Base-by-base conservation (phyloP, 768 basidiomycete species). In the Leucocoprinus birnbaumii region DNA sequence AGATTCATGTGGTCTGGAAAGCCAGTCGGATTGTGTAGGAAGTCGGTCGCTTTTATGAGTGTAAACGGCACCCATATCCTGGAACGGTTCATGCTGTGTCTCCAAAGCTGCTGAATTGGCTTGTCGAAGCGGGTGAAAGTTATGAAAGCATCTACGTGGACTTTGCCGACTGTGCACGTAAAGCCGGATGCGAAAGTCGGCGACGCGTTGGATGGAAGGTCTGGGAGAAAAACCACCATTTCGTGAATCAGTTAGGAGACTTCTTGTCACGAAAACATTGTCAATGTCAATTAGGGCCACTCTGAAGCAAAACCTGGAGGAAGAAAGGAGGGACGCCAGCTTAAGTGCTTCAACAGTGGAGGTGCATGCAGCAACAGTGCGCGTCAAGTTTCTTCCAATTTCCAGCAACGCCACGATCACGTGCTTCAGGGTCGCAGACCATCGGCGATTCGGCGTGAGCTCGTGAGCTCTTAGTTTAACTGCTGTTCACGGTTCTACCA, bases 1-100 rank as follows among this genome's bases (percentile, higher is more conserved):
- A 62, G 8, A 18, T 31, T 42, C 47, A 21, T 55, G 25, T 8
- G 66, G 68, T 57, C n/a, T n/a, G n/a, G n/a, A n/a, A n/a, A n/a
- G n/a, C n/a, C n/a, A n/a, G n/a, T n/a, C n/a, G n/a, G n/a, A n/a
- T n/a, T n/a, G n/a, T n/a, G n/a, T n/a, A n/a, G n/a, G n/a, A n/a
- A n/a, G n/a, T n/a, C n/a, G n/a, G n/a, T n/a, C n/a, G n/a, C n/a
- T n/a, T n/a, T n/a, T n/a, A n/a, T n/a, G n/a, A n/a, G n/a, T n/a
- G n/a, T n/a, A n/a, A n/a, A n/a, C n/a, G n/a, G n/a, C n/a, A n/a
- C n/a, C n/a, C n/a, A n/a, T n/a, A n/a, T n/a, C n/a, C n/a, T n/a
- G n/a, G n/a, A n/a, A n/a, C n/a, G n/a, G n/a, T n/a, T n/a, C n/a
- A n/a, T n/a, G 6, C 42, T 50, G 34, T 21, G 45, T 18, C 4